A percentile compares a stretch with the other conserved stretches of the same genome.
These are phyloP conservation scores for Favolaschia claudopus DNA, from an alignment of 768 basidiomycete species.

Conservation along the genomic window DNA sequence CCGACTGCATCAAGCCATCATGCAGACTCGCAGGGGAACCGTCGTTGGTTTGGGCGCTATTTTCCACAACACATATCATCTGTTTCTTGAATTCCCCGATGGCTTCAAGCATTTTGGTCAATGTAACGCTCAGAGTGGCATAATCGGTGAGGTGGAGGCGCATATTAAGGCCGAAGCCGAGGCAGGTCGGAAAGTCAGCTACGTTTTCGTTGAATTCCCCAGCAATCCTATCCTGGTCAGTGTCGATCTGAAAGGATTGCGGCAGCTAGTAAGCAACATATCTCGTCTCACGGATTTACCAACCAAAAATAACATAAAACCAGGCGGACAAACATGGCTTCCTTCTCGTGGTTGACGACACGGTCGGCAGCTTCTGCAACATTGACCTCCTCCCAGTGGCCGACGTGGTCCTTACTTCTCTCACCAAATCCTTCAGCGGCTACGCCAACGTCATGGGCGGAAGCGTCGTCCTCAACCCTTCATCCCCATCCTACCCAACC, in stretches of 20 bases:
- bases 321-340: constrained; percentile 74
- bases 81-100: neutral
- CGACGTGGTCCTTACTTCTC: constrained; percentile 76
- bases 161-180: too few species aligned
- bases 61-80: neutral
- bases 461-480: constrained; percentile 77
- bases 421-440: constrained; percentile 83
- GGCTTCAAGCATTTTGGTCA: constrained; percentile 1
- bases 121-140: neutral
- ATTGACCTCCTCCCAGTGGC: constrained; percentile 72
- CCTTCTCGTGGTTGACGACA: constrained; percentile 78
- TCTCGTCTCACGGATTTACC: too few species aligned
- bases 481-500: constrained; percentile 56
- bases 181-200: neutral
- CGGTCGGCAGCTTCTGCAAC: constrained; percentile 80
- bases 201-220: neutral
- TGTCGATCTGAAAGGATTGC: neutral
- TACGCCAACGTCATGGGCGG: constrained; percentile 86
- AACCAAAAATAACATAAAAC: too few species aligned
- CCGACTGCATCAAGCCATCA: neutral
- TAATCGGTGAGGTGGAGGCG: neutral
- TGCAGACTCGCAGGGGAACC: neutral
- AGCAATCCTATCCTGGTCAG: neutral
- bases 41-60: neutral
- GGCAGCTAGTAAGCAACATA: too few species aligned